Evolutionary conservation across 352 stramenopile genomes (phyloP), one percentile per base, ranked within the genome.

Genomic region (Phytophthora pistaciae): DNA sequence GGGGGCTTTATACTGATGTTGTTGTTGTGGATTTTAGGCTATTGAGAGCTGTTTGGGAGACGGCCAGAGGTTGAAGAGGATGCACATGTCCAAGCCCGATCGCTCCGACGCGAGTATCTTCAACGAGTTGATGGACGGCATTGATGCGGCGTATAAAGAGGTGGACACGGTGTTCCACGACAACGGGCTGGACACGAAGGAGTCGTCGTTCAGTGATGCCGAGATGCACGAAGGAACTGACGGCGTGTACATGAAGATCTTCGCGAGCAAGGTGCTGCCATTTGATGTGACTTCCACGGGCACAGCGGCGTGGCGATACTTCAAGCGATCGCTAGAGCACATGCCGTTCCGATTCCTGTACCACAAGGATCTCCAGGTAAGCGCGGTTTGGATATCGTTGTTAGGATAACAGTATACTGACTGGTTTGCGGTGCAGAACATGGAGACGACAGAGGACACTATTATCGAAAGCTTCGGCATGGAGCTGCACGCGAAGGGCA

Each of bases 381-480:
- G 74, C 57, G 46, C 36, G n/a, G n/a, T n/a, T n/a, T n/a, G n/a
- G n/a, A n/a, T n/a, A n/a, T n/a, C n/a, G n/a, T n/a, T n/a, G n/a
- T n/a, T n/a, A n/a, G n/a, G n/a, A n/a, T n/a, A n/a, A n/a, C n/a
- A n/a, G n/a, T n/a, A n/a, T n/a, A n/a, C n/a, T n/a, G n/a, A n/a
- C n/a, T n/a, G n/a, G n/a, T n/a, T n/a, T n/a, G n/a, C n/a, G n/a
- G n/a, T 52, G 25, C 31, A 79, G 68, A 77, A 71, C 8, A 25
- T 74, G 53, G 68, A 77, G 21, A 74, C 61, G 14, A 80, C 78
- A 5, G 82, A 90, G 46, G 78, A 90, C 42, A 86, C 77, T 55
- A 84, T 91, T 31, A 59, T 92, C 14, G 84, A 88, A 60, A 86
- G 79, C 64, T 85, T 87, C 56, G 70, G 77, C 13, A 72, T 92